Evolutionary conservation across 2,329 filamentous ascomycete species (phyloP), one percentile per base, ranked within the genome.

Genomic region (Raffaelea albimanens): DNA sequence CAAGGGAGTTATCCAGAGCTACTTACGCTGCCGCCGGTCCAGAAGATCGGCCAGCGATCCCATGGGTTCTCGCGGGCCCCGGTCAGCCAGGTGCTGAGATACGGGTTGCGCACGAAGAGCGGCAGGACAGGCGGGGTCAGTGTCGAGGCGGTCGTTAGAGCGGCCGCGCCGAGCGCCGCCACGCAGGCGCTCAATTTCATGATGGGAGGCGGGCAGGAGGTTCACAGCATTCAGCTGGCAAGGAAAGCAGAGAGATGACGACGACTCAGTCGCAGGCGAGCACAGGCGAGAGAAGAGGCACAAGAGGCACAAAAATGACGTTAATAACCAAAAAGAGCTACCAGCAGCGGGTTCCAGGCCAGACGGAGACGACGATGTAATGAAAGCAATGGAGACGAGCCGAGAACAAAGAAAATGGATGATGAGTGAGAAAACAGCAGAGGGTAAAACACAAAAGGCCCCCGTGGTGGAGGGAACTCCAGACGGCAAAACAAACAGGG

Each of bases 31-130:
- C 59, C 54, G 14, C 59, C 61, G 2, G 59, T 64, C 58, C 58
- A 63, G 50, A 65, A 65, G 63, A 91, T 91, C 21, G 88, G 88
- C 88, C 88, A 95, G 65, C 79, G 76, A 46, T 80, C 75, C 87
- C 87, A 94, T 2, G 88, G 88, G 41, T 74, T 73, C 48, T 83
- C 76, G 55, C 88, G 75, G 38, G 87, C 85, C 62, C 77, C 74
- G 43, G 72, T 71, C 48, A 87, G 60, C 77, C 77, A 81, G 31
- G 75, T 71, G 58, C 75, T 80, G 48, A 81, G 59, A 55, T 81
- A 81, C 8, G 77, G 77, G 55, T 76, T 80, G 39, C 77, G 70
- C 22, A 81, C 77, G 48, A 75, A 67, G 48, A 81, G 62, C 9
- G 77, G 77, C 38, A 81, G 57, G 8, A 78, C 75, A 3, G 75